Evolutionary conservation across 2,329 filamentous ascomycete species (phyloP), one percentile per base, ranked within the genome.

Genomic region (Cytospora paraplurivora): DNA sequence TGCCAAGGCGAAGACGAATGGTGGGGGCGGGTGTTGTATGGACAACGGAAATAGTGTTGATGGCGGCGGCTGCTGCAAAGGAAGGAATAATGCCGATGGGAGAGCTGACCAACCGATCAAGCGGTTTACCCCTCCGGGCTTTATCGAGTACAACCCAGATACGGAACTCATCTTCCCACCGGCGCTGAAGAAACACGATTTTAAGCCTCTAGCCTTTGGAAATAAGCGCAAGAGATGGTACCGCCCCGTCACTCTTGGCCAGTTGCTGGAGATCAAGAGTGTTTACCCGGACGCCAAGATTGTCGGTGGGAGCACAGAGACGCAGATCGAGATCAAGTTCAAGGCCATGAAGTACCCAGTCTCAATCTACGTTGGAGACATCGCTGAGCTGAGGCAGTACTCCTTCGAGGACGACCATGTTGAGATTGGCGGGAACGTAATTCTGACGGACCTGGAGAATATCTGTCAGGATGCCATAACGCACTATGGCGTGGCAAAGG

Each of bases 251-350:
- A 97, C 91, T 0, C 74, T 98, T 17, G 82, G 92, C 47, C 93
- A 99, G 73, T 81, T 99, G 17, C 83, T 98, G 17, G 90, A 97
- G 73, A 97, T 99, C 78, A 98, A 98, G 79, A 88, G 83, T 70
- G 87, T 85, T 0, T 89, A 92, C 69, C 94, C 94, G 0, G 87
- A 88, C 33, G 92, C 94, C 5, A 99, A 98, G 76, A 87, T 99
- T 66, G 97, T 99, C 66, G 94, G 93, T 56, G 95, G 95, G 66
- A 97, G 93, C 74, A 96, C 93, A 2, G 95, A 99, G 76, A 98
- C 94, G 0, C 95, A 98, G 76, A 98, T 99, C 66, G 95, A 99
- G 77, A 91, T 96, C 78, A 97, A 97, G 77, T 98, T 99, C 84
- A 98, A 98, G 79, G 92, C 89, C 1, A 86, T 97, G 81, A 85